Conservation (phyloP, 116 monocot species). For the Posidonia oceanica region DNA sequence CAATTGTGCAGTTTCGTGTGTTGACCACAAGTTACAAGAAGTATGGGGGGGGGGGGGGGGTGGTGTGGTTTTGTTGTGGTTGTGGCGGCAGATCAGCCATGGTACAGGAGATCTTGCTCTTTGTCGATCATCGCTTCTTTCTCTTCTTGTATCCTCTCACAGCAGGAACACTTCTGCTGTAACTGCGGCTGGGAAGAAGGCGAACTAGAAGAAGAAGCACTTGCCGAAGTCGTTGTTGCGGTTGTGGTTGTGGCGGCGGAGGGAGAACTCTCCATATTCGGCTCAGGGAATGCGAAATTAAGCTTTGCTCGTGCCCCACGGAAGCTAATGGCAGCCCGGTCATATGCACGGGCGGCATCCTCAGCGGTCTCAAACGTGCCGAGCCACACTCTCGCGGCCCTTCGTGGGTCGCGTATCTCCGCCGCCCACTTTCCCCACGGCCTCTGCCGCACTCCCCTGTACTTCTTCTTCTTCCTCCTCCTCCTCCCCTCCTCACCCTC, state of each 20-base stretch:
- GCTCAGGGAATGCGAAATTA: constrained; percentile 39
- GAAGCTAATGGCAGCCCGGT: constrained; percentile 46
- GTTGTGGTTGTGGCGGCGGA: not conserved
- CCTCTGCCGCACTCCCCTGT: constrained; percentile 5
- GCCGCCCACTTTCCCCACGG: constrained; percentile 10
- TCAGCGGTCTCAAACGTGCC: constrained; percentile 86
- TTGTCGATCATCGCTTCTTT: too few species aligned
- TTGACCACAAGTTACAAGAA: too few species aligned
- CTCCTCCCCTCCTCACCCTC: not conserved
- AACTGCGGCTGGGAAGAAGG: not conserved
- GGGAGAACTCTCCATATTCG: not conserved
- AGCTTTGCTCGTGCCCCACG: constrained; percentile 51
- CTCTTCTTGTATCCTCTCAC: too few species aligned
- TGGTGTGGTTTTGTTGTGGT: too few species aligned
- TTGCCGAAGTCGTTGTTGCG: not conserved
- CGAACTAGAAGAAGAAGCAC: not conserved
- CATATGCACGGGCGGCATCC: constrained; percentile 78
- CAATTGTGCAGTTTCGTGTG: too few species aligned
- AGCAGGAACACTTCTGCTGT: not conserved
- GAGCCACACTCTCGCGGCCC: constrained; percentile 33
- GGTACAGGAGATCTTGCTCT: not conserved
- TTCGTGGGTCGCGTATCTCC: constrained; percentile 5
- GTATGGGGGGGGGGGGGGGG: not conserved
- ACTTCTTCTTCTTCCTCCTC: constrained; percentile 7
- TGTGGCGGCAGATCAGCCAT: too few species aligned